Base-by-base conservation (phyloP, 805 yeast species). In the Gaillardinia entomophila region DNA sequence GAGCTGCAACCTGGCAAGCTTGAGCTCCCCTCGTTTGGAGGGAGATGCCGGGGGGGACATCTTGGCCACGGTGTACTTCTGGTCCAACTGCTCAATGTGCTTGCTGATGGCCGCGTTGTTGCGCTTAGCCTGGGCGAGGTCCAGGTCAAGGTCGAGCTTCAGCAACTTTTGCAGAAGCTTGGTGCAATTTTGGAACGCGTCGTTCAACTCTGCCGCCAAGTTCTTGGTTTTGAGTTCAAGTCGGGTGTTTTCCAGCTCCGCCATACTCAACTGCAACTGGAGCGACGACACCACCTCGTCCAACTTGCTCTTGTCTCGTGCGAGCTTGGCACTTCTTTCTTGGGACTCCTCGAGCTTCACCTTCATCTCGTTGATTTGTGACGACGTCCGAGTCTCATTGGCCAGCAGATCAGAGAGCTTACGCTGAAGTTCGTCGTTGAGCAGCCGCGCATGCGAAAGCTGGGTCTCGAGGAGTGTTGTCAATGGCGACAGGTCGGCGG, bases 1-100 rank as follows among this genome's bases (percentile, higher is more conserved):
- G 38, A 64, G 52, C 46, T 73, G 74, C 30, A 58, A 57, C 28
- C 62, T 62, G 22, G 62, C 47, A 11, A 60, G 42, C 13, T 40
- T 46, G 6, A 37, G 27, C 32, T 14, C 26, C 23, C 16, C 29
- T 15, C 32, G 26, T n/a, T 34, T 26, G 5, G 44, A 30, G n/a
- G 55, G 42, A 14, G 41, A 39, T 3, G 51, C 51, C 10, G 49
- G 46, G 2, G 49, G 35, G 12, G 60, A 50, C 19, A 50, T 46
- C 23, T 46, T 49, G 3, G 57, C 35, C 19, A 45, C 41, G 7
- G 53, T 45, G 14, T 53, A 40, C 32, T 41, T 44, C 10, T 42
- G 31, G 13, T 48, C 44, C 19, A 60, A 30, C 25, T 46, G 51
- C 22, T 66, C 65, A 12, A 67, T 34, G 30, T 57, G 57, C 20